phyloP scores from a whole-genome alignment of 176 grass and related monocot genomes.

The Aechmea fasciata region DNA sequence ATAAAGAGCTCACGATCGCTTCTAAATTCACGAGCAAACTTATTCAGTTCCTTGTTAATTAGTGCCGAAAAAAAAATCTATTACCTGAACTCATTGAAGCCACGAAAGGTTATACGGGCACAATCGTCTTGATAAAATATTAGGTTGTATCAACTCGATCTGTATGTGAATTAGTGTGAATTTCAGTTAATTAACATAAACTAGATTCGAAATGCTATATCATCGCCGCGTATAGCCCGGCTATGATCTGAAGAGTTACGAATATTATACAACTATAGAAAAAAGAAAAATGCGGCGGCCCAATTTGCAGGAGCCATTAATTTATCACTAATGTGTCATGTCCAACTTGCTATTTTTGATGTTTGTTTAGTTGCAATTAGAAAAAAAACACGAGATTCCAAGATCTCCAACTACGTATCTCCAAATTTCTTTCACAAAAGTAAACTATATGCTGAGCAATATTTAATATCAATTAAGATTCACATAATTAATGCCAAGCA shows the following conservation, averaged over 20 bases:
- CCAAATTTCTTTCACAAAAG: conserved; percentile 8
- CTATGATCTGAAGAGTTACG: not conserved
- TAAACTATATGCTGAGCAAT: not conserved
- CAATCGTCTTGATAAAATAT: too few relatives aligned
- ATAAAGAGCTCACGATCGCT: too few relatives aligned
- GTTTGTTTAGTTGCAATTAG: not conserved
- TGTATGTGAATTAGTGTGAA: not conserved
- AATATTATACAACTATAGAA: conserved; percentile 8
- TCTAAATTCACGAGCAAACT: too few relatives aligned
- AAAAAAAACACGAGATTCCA: conserved; percentile 6
- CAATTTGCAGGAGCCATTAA: not conserved
- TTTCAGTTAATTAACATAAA: not conserved
- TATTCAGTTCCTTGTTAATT: too few relatives aligned
- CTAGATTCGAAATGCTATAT: not conserved
- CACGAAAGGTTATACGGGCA: too few relatives aligned
- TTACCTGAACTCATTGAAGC: too few relatives aligned
- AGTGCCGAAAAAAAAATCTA: too few relatives aligned
- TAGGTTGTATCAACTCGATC: not conserved
- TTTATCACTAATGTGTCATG: not conserved
- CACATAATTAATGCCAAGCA: not conserved
- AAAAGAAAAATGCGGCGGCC: not conserved
- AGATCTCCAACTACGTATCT: conserved; percentile 2
- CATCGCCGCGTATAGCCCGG: not conserved
- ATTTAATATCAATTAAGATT: not conserved
- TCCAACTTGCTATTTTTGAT: conserved; percentile 1